Base-by-base conservation (phyloP, 305 asterid genomes). In the Plantago lanceolata region DNA sequence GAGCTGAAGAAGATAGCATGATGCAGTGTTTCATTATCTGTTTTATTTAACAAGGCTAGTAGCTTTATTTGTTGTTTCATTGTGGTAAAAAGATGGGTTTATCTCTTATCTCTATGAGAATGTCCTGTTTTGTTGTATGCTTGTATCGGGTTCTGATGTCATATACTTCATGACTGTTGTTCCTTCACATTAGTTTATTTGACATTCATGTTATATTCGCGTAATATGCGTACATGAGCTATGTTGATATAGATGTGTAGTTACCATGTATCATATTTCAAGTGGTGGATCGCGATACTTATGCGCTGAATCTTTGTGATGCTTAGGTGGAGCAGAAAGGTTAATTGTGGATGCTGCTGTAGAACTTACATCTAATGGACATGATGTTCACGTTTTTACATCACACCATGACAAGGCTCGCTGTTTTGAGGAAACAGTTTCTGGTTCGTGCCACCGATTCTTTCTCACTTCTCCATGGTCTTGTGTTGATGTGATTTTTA, bases 301-400 rank as follows among this genome's bases (percentile, higher is more conserved):
- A 2, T 66, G 58, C 48, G 6, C 19, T 24, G 19, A 48, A 29
- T 55, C 61, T 37, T 51, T 19, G 57, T 44, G 24, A 28, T 74
- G 61, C 53, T 37, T 69, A 92, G 98, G 97, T 70, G 98, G 98
- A 64, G 98, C 98, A n/a, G 96, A 92, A 76, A 83, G 98, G 81
- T 75, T 92, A 68, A 81, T 92, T 61, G 98, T 92, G 37, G 97
- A 92, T 76, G 94, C 96, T 65, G 96, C 98, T 69, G 88, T 82
- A 48, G 95, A 87, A 78, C 96, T 89, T 79, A 76, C 97, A 29
- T 77, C 96, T 20, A 14, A 68, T 13, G 98, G 97, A 35, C 98
- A 92, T 64, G 81, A 75, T 63, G 92, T 92, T 70, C 95, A 85
- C 64, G 73, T 89, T 73, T 93, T 93, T 71, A 89, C 99, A 24